Evolutionary conservation across 2,329 filamentous ascomycete species (phyloP), one percentile per base, ranked within the genome.

Genomic region (Pseudohalonectria lignicola): DNA sequence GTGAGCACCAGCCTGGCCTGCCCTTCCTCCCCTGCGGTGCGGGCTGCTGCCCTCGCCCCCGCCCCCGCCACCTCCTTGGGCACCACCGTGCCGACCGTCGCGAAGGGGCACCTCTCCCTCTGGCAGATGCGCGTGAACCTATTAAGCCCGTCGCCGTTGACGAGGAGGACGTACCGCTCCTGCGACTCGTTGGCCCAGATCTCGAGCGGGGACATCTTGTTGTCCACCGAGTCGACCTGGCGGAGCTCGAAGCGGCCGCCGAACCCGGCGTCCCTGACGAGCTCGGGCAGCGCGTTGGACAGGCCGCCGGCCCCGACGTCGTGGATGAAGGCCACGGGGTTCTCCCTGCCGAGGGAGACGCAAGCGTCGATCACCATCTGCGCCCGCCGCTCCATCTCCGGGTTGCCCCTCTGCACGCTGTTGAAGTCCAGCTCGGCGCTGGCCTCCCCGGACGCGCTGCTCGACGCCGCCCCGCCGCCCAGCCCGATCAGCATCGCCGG

Each of bases 301-400:
- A 72, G 65, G 42, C 92, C 92, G 52, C 92, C 92, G 36, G 92
- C 92, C 44, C 92, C 92, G 33, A 98, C 92, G 54, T 98, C 92
- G 57, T 98, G 92, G 46, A 98, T 96, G 64, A 96, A 90, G 40
- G 86, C 82, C 48, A 98, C 96, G 0, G 92, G 92, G 54, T 83
- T 96, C 45, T 86, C 69, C 4, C 79, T 66, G 13, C 88, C 90
- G 50, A 96, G 74, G 3, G 86, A 81, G 20, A 84, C 79, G 57
- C 92, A 98, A 4, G 86, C 81, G 60, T 96, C 92, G 61, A 98
- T 98, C 46, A 98, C 92, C 75, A 96, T 94, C 63, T 98, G 92
- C 2, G 90, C 92, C 49, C 92, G 76, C 45, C 92, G 74, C 61
- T 98, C 86, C 60, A 96, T 90, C 62, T 98, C 92, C 1, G 92